Conservation (phyloP, 306 rosid genomes). For the Begonia peltatifolia region DNA sequence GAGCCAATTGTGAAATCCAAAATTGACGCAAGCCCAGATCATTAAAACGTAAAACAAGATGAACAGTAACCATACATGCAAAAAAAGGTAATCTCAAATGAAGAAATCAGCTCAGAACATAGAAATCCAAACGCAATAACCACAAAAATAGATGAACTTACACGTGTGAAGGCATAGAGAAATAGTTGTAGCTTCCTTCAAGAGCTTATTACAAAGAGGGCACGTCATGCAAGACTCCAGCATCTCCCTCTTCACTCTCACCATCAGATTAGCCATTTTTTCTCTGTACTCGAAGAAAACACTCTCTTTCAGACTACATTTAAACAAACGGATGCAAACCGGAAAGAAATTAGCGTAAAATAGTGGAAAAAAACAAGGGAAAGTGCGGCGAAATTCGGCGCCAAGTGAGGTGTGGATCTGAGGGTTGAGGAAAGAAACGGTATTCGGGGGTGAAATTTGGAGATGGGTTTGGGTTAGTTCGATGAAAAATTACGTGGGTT, state of each 20-base stretch:
- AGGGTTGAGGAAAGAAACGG: constrained; percentile 7
- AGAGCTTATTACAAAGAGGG: constrained; percentile 66
- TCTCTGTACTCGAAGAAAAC: neutral
- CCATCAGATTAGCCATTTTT: constrained; percentile 37
- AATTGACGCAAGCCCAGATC: constrained; percentile 10
- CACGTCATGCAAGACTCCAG: constrained; percentile 93
- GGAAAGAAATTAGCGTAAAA: constrained; percentile 1
- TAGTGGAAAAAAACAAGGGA: neutral
- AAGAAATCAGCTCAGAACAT: constrained; percentile 8
- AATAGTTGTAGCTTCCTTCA: constrained; percentile 77
- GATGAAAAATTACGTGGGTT: constrained; percentile 30
- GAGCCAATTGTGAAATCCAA: neutral
- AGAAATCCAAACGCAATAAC: neutral
- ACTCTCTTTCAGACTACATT: constrained; percentile 17
- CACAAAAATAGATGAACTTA: constrained; percentile 17
- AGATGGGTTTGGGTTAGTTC: constrained; percentile 22
- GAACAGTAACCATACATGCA: constrained; percentile 10
- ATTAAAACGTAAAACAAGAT: constrained; percentile 6
- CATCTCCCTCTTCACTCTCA: constrained; percentile 46
- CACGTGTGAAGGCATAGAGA: constrained; percentile 95
- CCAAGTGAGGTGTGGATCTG: constrained; percentile 42
- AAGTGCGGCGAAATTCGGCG: neutral
- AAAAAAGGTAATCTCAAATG: constrained; percentile 16
- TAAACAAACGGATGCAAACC: constrained; percentile 5
- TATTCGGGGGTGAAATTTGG: constrained; percentile 18